Evolutionary conservation across 2,329 filamentous ascomycete genomes (phyloP).

Genomic region (Fonsecaea pugnacius): DNA sequence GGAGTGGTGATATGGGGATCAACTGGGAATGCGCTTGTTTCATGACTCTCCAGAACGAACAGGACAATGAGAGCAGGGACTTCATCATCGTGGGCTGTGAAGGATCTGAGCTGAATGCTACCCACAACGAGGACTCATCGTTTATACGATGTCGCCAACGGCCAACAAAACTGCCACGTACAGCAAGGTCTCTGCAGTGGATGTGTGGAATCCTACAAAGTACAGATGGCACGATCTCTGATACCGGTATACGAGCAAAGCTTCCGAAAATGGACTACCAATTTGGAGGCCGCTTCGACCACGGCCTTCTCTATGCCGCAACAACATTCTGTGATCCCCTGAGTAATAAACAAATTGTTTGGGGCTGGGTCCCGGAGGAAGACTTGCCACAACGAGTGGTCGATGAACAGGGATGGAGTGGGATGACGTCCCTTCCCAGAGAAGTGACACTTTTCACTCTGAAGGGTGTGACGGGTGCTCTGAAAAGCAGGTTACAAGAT

Average conservation of each 20-base stretch:
- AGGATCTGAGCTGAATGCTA: conserved; percentile 39
- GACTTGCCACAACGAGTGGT: conserved; percentile 52
- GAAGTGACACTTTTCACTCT: conserved; percentile 49
- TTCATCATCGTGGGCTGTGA: conserved; percentile 56
- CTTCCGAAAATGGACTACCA: conserved; percentile 41
- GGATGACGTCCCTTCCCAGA: conserved; percentile 54
- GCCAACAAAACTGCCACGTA: conserved; percentile 1
- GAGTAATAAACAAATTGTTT: conserved; percentile 49
- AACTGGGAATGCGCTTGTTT: conserved; percentile 60
- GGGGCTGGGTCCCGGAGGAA: conserved; percentile 59
- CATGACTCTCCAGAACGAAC: conserved; percentile 46
- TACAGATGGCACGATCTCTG: conserved; percentile 4
- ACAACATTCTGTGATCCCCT: conserved; percentile 55
- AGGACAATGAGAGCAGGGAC: conserved; percentile 39
- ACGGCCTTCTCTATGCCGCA: conserved; percentile 56
- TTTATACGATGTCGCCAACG: neutral
- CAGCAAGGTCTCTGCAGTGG: conserved; percentile 49
- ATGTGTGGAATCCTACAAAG: conserved; percentile 44
- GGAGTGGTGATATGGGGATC: conserved; percentile 56
- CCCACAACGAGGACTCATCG: conserved; percentile 3
- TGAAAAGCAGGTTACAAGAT: conserved; percentile 43
- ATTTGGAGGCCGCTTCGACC: conserved; percentile 54
- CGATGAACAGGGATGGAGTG: conserved; percentile 56
- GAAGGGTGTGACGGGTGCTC: conserved; percentile 45
- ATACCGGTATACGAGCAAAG: conserved; percentile 13